Percentiles rank a stretch among this genome's conserved stretches.
Conservation (phyloP, 2,329 filamentous ascomycete species). For the Fusarium sp. region DNA sequence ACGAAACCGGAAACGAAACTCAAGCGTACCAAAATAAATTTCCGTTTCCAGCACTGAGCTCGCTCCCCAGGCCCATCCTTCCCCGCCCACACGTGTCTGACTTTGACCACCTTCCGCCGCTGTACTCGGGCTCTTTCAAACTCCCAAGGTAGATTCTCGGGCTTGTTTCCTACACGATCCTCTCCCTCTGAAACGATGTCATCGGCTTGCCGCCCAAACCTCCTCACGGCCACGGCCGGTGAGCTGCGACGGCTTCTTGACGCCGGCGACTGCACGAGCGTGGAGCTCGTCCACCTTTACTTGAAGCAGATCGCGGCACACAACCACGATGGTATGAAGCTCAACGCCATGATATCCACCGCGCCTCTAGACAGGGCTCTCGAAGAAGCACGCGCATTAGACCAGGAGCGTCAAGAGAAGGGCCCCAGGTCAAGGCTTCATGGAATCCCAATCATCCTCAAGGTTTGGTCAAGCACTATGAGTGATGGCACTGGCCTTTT, state of each 20-base stretch:
- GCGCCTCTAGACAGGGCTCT: not conserved
- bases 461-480: not conserved
- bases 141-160: not conserved
- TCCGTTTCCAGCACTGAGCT: not conserved
- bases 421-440: not conserved
- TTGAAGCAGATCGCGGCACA: constrained; percentile 1
- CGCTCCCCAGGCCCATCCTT: no score
- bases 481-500: not conserved
- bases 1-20: not conserved
- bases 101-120: not conserved
- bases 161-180: not conserved
- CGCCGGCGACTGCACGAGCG: not conserved
- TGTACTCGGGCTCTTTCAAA: not conserved
- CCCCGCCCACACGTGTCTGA: no score
- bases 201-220: not conserved
- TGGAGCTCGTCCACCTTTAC: not conserved
- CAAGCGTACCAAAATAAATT: not conserved
- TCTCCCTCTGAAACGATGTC: not conserved
- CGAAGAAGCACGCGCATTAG: not conserved
- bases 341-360: not conserved
- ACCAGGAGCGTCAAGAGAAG: not conserved
- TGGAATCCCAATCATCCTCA: constrained; percentile 10
- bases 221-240: not conserved
- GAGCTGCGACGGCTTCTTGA: not conserved
- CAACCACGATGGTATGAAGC: not conserved